Evolutionary conservation across 2,329 filamentous ascomycete genomes (phyloP).

Genomic region (Diaporthe sp.): DNA sequence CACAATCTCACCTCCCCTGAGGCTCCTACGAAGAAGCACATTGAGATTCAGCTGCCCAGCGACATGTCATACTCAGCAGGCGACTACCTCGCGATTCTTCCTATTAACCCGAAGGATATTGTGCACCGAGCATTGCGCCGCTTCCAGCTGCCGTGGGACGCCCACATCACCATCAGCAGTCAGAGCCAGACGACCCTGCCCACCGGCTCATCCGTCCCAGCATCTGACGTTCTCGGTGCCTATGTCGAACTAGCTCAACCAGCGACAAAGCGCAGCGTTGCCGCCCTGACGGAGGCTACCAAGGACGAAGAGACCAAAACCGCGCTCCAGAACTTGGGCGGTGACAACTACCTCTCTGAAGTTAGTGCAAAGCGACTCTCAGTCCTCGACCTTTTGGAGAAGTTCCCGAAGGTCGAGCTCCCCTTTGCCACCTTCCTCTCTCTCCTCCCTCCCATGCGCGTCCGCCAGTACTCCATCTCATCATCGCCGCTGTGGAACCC

Average conservation of each 20-base stretch:
- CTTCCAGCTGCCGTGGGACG: slow-evolving; percentile 78
- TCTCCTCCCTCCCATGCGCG: slow-evolving; percentile 74
- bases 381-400: slow-evolving; percentile 73
- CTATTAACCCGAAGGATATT: slow-evolving; percentile 74
- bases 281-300: slow-evolving; percentile 62
- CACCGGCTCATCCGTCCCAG: slow-evolving; percentile 69
- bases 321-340: slow-evolving; percentile 55
- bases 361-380: slow-evolving; percentile 65
- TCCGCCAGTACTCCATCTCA: slow-evolving; percentile 72
- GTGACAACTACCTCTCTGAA: slow-evolving; percentile 55
- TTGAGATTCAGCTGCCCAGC: slow-evolving; percentile 76
- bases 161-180: slow-evolving; percentile 70
- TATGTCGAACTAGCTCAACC: slow-evolving; percentile 81
- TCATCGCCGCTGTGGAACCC: slow-evolving; percentile 76
- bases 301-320: slow-evolving; percentile 58
- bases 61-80: slow-evolving; percentile 77
- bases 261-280: slow-evolving; percentile 70
- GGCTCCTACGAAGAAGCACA: slow-evolving; percentile 71
- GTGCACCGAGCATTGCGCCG: slow-evolving; percentile 74
- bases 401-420: slow-evolving; percentile 65
- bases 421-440: slow-evolving; percentile 72
- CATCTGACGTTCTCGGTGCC: slow-evolving; percentile 73
- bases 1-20: slow-evolving; percentile 63
- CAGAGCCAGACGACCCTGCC: slow-evolving; percentile 66
- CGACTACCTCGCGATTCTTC: slow-evolving; percentile 82